Evolutionary conservation across 345 rosid genomes (phyloP).

Genomic region (Reutealis trisperma): DNA sequence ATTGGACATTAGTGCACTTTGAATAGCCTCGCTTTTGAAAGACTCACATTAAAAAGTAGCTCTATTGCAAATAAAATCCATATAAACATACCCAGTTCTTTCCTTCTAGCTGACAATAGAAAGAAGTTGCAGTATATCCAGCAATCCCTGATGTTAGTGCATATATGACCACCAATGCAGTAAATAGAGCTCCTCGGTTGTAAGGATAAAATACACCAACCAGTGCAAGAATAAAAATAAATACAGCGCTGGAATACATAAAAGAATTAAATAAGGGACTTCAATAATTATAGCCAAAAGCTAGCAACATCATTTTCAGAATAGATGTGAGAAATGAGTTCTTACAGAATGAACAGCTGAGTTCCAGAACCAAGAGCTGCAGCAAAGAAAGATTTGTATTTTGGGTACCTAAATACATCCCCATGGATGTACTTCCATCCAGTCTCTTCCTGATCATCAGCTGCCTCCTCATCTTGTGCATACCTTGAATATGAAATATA

Average conservation of each 20-base stretch:
- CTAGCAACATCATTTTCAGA: not conserved
- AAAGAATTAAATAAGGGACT: not conserved
- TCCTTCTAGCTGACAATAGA: constrained; percentile 38
- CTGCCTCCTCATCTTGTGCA: constrained; percentile 86
- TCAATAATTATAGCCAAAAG: not conserved
- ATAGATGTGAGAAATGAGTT: not conserved
- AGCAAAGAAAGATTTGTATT: constrained; percentile 65
- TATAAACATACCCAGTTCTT: constrained; percentile 25
- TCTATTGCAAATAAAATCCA: not conserved
- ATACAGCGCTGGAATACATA: constrained; percentile 18
- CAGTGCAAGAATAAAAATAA: constrained; percentile 29
- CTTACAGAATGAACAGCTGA: constrained; percentile 77
- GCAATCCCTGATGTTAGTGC: constrained; percentile 39
- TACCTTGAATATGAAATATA: constrained; percentile 1
- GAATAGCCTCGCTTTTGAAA: not conserved
- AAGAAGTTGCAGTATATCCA: constrained; percentile 32
- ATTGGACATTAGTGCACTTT: not conserved
- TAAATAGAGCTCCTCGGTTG: constrained; percentile 38
- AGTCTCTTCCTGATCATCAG: constrained; percentile 83
- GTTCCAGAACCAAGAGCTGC: constrained; percentile 81
- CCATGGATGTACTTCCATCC: constrained; percentile 94
- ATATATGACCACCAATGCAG: constrained; percentile 35
- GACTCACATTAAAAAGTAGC: not conserved
- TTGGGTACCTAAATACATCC: constrained; percentile 81
- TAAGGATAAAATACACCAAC: constrained; percentile 39